phyloP scores from a whole-genome alignment of 176 grass and related monocot species.

The Phoenix dactylifera region DNA sequence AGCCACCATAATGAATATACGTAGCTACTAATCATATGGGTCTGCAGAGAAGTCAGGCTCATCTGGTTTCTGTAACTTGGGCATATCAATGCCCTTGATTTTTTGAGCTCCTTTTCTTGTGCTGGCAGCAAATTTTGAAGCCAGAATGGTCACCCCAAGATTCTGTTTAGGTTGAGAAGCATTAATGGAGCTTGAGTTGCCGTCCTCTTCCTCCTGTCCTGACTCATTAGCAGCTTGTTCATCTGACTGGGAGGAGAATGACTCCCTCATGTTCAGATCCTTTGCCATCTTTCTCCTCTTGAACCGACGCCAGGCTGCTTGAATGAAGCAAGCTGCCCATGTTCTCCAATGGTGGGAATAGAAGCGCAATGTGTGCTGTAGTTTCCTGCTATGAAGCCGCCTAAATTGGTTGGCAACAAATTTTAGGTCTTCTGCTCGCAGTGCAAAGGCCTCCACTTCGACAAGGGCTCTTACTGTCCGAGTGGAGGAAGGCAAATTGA shows the following conservation, averaged over 20 bases:
- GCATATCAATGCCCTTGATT: conserved; percentile 33
- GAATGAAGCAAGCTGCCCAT: conserved; percentile 89
- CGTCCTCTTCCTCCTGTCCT: conserved; percentile 23
- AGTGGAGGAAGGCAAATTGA: conserved; percentile 83
- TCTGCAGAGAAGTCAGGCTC: conserved; percentile 89
- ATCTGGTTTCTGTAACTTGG: conserved; percentile 68
- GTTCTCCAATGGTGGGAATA: conserved; percentile 86
- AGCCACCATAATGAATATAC: background rate
- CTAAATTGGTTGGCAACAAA: conserved; percentile 94
- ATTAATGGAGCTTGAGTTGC: background rate
- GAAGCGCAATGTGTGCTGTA: conserved; percentile 81
- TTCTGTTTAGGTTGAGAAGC: conserved; percentile 24
- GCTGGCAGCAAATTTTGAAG: conserved; percentile 24
- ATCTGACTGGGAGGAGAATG: conserved; percentile 43
- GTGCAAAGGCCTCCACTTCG: conserved; percentile 83
- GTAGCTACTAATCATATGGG: conserved; percentile 31
- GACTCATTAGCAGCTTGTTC: conserved; percentile 29
- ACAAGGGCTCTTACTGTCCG: conserved; percentile 54
- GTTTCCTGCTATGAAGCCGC: conserved; percentile 78
- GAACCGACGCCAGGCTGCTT: conserved; percentile 78
- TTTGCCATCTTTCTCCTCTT: conserved; percentile 63
- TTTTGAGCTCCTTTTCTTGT: conserved; percentile 58
- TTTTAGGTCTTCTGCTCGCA: conserved; percentile 84
- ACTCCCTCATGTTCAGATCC: conserved; percentile 75
- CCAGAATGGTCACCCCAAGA: conserved; percentile 49